phyloP scores from a whole-genome alignment of 2,329 filamentous ascomycete species.

The Grosmannia penicillata region DNA sequence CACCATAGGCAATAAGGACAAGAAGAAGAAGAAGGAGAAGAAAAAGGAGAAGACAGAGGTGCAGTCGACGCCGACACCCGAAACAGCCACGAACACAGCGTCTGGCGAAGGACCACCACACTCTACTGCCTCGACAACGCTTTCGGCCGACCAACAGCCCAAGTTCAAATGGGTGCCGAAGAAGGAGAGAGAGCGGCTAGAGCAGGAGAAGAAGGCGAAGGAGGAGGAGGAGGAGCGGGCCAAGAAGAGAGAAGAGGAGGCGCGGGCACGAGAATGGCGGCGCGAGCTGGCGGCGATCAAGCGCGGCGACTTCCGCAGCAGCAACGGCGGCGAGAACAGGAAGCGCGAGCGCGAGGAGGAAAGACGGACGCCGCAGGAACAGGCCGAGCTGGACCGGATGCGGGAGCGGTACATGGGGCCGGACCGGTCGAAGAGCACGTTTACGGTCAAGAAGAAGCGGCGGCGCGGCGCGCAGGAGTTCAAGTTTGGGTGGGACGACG shows the following conservation, averaged over 20 bases:
- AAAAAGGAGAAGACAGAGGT: background rate
- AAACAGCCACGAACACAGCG: background rate
- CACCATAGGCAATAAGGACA: background rate
- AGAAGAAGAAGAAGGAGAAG: constrained; percentile 1
- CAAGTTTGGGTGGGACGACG: constrained; percentile 94
- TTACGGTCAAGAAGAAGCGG: constrained; percentile 92
- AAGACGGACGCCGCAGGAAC: constrained; percentile 30
- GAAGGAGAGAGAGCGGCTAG: constrained; percentile 65
- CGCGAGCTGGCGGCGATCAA: constrained; percentile 10
- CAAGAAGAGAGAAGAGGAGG: constrained; percentile 9
- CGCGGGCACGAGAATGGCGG: constrained; percentile 14
- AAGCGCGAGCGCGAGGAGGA: constrained; percentile 2
- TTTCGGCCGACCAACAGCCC: background rate
- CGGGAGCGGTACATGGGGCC: constrained; percentile 82
- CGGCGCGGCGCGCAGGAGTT: constrained; percentile 91
- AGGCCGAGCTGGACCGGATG: constrained; percentile 59
- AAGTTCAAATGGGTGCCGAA: constrained; percentile 53
- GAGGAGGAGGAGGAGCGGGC: constrained; percentile 19
- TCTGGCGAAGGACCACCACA: background rate
- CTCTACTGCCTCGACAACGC: background rate
- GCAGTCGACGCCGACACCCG: background rate
- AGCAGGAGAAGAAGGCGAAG: constrained; percentile 61
- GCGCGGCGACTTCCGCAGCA: constrained; percentile 9
- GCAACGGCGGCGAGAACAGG: constrained; percentile 9
- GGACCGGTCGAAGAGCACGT: constrained; percentile 67